Evolutionary conservation across 768 basidiomycete species (phyloP).

Genomic region (Baorangia bicolor): DNA sequence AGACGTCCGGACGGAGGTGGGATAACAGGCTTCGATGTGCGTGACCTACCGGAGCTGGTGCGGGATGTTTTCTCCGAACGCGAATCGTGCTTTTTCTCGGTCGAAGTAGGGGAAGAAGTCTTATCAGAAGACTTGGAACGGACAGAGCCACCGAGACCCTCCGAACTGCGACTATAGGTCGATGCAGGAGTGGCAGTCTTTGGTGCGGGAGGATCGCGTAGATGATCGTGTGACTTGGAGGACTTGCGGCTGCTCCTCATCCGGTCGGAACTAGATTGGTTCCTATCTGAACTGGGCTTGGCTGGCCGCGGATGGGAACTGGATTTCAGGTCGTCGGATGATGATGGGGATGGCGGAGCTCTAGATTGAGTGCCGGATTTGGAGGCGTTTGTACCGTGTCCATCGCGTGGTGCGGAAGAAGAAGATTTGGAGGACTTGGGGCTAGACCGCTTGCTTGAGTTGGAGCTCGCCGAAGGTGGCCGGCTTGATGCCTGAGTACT

Average conservation of each 20-base stretch:
- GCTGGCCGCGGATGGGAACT: slow-evolving; percentile 15
- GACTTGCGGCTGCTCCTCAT: slow-evolving; percentile 16
- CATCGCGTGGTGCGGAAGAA: slow-evolving; percentile 15
- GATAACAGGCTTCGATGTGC: slow-evolving; percentile 27
- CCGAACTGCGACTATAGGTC: slow-evolving; percentile 11
- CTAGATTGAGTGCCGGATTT: slow-evolving; percentile 11
- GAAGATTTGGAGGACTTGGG: slow-evolving; percentile 6
- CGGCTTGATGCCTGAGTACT: slow-evolving; percentile 29
- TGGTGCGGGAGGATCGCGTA: slow-evolving; percentile 18
- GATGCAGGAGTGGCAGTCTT: slow-evolving; percentile 9
- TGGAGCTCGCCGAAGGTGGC: slow-evolving; percentile 32
- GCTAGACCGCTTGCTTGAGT: slow-evolving; percentile 25
- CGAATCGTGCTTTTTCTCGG: slow-evolving; percentile 1
- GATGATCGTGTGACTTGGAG: slow-evolving; percentile 25
- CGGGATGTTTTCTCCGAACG: slow-evolving; percentile 14
- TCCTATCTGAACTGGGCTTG: slow-evolving; percentile 12
- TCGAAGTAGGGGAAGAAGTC: slow-evolving; percentile 2
- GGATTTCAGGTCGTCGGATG: slow-evolving; percentile 12
- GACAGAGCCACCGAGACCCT: slow-evolving; percentile 4
- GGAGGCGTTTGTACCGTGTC: slow-evolving; percentile 6
- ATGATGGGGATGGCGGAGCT: slow-evolving; percentile 13
- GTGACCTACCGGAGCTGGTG: slow-evolving; percentile 13
- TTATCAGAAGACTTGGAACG: slow-evolving; percentile 17
- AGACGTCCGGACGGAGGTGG: slow-evolving; percentile 26
- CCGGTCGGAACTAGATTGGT: slow-evolving; percentile 18